Base-by-base conservation (phyloP, 805 yeast genomes). In the Wickerhamiella azyma region DNA sequence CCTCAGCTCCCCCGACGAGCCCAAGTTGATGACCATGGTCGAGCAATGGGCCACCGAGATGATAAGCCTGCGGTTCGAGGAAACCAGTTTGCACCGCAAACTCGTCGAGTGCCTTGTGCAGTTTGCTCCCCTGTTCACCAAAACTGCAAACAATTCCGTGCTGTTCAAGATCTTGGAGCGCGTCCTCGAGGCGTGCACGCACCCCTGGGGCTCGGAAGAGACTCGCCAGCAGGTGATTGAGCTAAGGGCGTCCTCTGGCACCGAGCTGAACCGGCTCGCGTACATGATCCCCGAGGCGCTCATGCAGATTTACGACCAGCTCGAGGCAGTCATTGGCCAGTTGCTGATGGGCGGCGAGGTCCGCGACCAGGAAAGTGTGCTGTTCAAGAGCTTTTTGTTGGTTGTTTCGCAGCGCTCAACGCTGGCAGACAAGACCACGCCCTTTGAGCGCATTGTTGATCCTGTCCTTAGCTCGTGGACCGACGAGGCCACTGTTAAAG, bases 381-480 rank as follows among this genome's bases (percentile, higher is more conserved):
- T 96, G 0, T 88, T 92, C 66, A 84, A 85, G 59, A 85, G 96
- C 1, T 94, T 92, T 56, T 65, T 94, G 41, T 68, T 92, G 48
- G 96, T 92, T 7, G 94, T 89, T 29, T 85, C 96, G 1, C 89
- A 92, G 53, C 70, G 96, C 58, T 74, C 86, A 0, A 50, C 61
- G 11, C 72, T 80, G 43, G 77, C 73, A 36, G 74, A 80, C 53
- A 84, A 84, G 59, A 77, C 74, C 41, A 92, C 79, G 52, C 68
- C 86, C 49, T 94, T 92, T 62, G 73, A 85, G 17, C 72, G 77
- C 39, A 82, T 94, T 48, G 98, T 94, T 1, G 98, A 92, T 59
- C 94, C 96, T 0, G 96, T 92, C 53, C 67, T 94, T 41, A 66
- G 73, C 10, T 88, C 95, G 0, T 92, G 99, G 99, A 79, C 89